Conservation (phyloP, 805 yeast species). For the Saturnispora hagleri region DNA sequence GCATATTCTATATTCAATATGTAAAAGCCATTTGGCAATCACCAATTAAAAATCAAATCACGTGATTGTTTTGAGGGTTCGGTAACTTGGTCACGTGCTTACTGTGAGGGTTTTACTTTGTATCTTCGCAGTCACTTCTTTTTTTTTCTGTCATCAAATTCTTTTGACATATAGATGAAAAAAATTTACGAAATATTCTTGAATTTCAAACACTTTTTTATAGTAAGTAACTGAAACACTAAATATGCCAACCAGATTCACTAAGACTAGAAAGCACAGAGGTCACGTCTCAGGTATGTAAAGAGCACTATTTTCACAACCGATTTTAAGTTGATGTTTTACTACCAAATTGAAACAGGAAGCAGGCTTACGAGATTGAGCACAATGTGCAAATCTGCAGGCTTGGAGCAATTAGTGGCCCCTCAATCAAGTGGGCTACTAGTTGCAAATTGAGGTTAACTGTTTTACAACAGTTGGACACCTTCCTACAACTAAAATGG, state of each 20-base stretch:
- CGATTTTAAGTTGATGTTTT: not conserved
- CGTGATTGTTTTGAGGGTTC: too few species aligned
- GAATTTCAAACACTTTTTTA: not conserved
- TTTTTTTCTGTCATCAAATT: not conserved
- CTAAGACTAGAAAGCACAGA: constrained; percentile 99
- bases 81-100: constrained; percentile 4
- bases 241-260: constrained; percentile 96
- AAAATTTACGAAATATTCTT: not conserved
- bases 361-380: not conserved
- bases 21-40: too few species aligned
- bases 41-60: too few species aligned
- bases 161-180: not conserved
- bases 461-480: not conserved
- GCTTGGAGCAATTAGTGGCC: not conserved
- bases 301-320: not conserved
- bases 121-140: constrained; percentile 1
- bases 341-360: not conserved
- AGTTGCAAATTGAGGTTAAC: not conserved
- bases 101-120: constrained; percentile 2
- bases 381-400: not conserved
- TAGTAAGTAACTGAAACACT: constrained; percentile 2
- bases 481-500: constrained; percentile 1
- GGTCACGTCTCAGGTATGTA: constrained; percentile 99
- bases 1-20: not conserved
- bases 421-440: not conserved